Evolutionary conservation across 1,284 basidiomycete genomes (phyloP).

Genomic region (Filobasidium uniguttulatum): DNA sequence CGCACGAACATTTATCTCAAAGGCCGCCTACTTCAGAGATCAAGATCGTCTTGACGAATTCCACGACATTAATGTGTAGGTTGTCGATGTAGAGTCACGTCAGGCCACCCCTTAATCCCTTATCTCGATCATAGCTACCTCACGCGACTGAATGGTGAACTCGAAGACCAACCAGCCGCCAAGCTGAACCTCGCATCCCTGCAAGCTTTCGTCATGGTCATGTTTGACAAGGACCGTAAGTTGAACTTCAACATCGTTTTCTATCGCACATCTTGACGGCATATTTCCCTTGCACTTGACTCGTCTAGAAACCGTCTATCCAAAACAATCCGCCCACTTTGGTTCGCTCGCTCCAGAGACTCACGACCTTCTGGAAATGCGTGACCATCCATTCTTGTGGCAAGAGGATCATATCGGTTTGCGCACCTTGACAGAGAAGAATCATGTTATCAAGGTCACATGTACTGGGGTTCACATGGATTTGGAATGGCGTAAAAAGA

Average conservation of each 20-base stretch:
- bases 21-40: conserved; percentile 92
- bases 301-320: conserved; percentile 26
- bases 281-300: not conserved
- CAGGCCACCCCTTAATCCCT: too few relatives aligned
- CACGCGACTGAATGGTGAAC: conserved; percentile 13
- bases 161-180: conserved; percentile 8
- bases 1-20: too few relatives aligned
- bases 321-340: conserved; percentile 33
- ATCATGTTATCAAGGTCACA: conserved; percentile 47
- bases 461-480: conserved; percentile 81
- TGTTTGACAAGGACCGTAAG: conserved; percentile 34
- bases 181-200: conserved; percentile 20
- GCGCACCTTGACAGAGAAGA: conserved; percentile 54
- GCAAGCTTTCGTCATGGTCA: conserved; percentile 36
- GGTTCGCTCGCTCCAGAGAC: conserved; percentile 24
- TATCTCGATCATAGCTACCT: conserved; percentile 12
- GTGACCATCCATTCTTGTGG: conserved; percentile 57
- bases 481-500: conserved; percentile 46
- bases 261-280: too few relatives aligned
- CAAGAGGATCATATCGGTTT: conserved; percentile 79
- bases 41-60: conserved; percentile 60
- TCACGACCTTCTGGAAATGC: conserved; percentile 53
- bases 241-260: too few relatives aligned
- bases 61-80: conserved; percentile 45
- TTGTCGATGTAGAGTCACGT: not conserved